Evolutionary conservation across 1,284 basidiomycete genomes (phyloP).

Genomic region (Porodaedalea pini): DNA sequence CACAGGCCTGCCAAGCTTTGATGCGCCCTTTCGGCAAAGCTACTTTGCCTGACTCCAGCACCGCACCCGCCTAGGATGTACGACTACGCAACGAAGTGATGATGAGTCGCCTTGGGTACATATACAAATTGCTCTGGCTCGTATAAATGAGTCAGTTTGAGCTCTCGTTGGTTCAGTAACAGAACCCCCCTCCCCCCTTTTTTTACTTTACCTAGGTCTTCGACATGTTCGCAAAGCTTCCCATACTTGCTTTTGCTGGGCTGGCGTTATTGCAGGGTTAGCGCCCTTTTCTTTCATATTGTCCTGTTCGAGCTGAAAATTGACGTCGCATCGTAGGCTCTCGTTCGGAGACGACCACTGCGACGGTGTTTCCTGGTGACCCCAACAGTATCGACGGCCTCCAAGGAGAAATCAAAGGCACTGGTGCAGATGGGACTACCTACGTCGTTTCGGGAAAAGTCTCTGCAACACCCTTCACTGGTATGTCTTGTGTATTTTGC

Average conservation of each 20-base stretch:
- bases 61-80: no score
- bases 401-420: slow-evolving; percentile 4
- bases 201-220: no score
- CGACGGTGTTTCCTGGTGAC: slow-evolving; percentile 1
- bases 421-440: slow-evolving; percentile 10
- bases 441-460: neutral
- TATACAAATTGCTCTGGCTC: no score
- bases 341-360: slow-evolving; percentile 1
- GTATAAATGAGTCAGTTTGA: no score
- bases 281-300: neutral
- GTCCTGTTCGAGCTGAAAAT: neutral
- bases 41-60: no score
- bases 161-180: no score
- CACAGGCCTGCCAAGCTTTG: no score
- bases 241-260: neutral
- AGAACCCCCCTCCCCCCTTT: no score
- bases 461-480: neutral
- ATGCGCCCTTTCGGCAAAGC: no score
- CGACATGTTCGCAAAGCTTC: neutral
- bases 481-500: no score
- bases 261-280: neutral
- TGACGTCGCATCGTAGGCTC: neutral
- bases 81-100: no score
- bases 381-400: neutral
- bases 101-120: no score